phyloP scores from a whole-genome alignment of 805 yeast species.

The Lachancea lanzarotensis region DNA sequence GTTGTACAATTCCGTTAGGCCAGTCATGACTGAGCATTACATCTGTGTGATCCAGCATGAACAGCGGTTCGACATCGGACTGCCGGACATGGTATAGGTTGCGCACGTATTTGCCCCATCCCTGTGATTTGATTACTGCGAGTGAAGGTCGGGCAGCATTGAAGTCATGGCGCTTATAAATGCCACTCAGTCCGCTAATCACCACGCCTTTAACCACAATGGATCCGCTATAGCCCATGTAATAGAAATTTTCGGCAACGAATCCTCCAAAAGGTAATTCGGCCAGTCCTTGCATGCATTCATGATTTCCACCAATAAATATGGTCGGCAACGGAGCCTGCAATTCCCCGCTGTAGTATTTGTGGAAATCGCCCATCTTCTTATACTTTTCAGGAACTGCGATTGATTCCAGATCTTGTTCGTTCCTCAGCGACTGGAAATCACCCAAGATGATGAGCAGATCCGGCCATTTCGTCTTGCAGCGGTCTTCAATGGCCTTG shows the following conservation, averaged over 20 bases:
- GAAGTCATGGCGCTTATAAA: constrained; percentile 52
- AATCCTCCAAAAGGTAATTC: constrained; percentile 84
- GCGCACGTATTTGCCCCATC: constrained; percentile 23
- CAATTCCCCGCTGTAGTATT: constrained; percentile 52
- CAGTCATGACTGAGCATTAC: constrained; percentile 83
- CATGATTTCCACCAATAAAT: constrained; percentile 94
- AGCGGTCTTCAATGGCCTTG: constrained; percentile 18
- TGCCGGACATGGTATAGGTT: constrained; percentile 56
- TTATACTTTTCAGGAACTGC: constrained; percentile 77
- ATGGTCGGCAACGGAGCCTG: constrained; percentile 72
- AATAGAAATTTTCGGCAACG: constrained; percentile 85
- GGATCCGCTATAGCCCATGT: constrained; percentile 70
- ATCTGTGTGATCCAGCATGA: constrained; percentile 40
- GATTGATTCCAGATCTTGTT: constrained; percentile 58
- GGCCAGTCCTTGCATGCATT: constrained; percentile 69
- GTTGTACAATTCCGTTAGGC: constrained; percentile 72
- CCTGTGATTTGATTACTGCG: constrained; percentile 26
- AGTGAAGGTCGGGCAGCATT: constrained; percentile 46
- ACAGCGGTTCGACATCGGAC: constrained; percentile 51
- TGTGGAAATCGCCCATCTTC: constrained; percentile 69
- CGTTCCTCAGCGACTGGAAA: constrained; percentile 70
- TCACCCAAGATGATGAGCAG: constrained; percentile 83
- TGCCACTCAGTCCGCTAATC: constrained; percentile 82
- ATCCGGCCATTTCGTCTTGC: constrained; percentile 28
- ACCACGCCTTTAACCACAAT: constrained; percentile 69